Base-by-base conservation (phyloP, 2,329 filamentous ascomycete genomes). In the Fusarium poae region DNA sequence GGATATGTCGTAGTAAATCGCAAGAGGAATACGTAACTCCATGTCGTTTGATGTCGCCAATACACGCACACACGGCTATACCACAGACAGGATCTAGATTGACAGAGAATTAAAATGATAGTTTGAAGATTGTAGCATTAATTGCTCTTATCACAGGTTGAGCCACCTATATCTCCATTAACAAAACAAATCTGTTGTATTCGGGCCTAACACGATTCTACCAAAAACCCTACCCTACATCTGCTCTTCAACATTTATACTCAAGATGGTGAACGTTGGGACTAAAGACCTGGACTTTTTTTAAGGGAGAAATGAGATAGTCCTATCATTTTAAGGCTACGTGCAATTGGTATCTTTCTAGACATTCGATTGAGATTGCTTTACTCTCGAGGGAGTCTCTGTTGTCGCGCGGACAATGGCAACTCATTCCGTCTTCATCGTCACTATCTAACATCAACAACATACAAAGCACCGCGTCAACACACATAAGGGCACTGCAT, bases 401-500 rank as follows among this genome's bases (percentile, higher is more conserved):
- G n/a, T n/a, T n/a, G n/a, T n/a, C n/a, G n/a, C n/a, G n/a, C n/a
- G n/a, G n/a, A n/a, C n/a, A n/a, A n/a, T n/a, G n/a, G n/a, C n/a
- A n/a, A n/a, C n/a, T n/a, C n/a, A n/a, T n/a, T n/a, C n/a, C n/a
- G n/a, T n/a, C 21, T 39, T 12, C 20, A 5, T 21, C 6, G 8
- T 21, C 13, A 4, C 15, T 35, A 32, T 16, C 15, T 35, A 9
- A 8, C 15, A 35, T 35, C 3, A 4, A n/a, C 34, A 18, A 18
- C 34, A 18, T 18, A n/a, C 13, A 18, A 4, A 10, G 5, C 8
- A 35, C 34, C 16, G 18, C 18, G 3, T 16, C 8, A 7, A 18
- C 9, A 18, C 2, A 5, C 12, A 32, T 1, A 37, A 37, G 5
- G 11, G 1, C 10, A 37, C 5, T 20, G 4, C 5, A n/a, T n/a